phyloP scores from a whole-genome alignment of 2,329 filamentous ascomycete species.

The Colletotrichum zoysiae region DNA sequence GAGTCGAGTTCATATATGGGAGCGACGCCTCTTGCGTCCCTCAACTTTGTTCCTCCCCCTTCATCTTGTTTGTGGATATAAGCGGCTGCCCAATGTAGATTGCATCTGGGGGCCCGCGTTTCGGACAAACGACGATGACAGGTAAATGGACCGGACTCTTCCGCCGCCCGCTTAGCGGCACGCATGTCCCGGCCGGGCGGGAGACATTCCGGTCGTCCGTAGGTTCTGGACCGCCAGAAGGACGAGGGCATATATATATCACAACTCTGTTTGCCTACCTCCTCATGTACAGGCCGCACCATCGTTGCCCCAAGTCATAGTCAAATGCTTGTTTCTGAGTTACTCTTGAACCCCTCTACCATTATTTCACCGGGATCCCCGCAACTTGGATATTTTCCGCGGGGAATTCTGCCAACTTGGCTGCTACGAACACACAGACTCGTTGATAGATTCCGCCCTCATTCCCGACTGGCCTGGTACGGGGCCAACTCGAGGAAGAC shows the following conservation, averaged over 20 bases:
- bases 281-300: neutral
- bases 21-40: neutral
- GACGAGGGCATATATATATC: neutral
- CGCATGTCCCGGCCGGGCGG: constrained; percentile 13
- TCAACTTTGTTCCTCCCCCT: constrained; percentile 7
- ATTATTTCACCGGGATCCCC: neutral
- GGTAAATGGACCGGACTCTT: neutral
- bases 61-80: constrained; percentile 4
- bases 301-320: neutral
- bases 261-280: too few relatives aligned
- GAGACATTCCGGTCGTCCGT: constrained; percentile 7
- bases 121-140: constrained; percentile 34
- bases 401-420: constrained; percentile 9
- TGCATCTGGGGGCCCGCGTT: constrained; percentile 32
- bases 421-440: neutral
- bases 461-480: neutral
- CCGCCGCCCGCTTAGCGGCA: constrained; percentile 5
- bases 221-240: constrained; percentile 13
- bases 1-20: neutral
- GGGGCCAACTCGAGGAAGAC: neutral
- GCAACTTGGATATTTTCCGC: constrained; percentile 7
- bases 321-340: constrained; percentile 7
- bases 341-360: constrained; percentile 5
- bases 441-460: neutral
- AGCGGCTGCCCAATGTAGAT: constrained; percentile 24